Percentiles rank a stretch among this genome's conserved stretches.
Evolutionary conservation across 2,329 filamentous ascomycete species (phyloP).

Genomic region (Albifimbria verrucaria): DNA sequence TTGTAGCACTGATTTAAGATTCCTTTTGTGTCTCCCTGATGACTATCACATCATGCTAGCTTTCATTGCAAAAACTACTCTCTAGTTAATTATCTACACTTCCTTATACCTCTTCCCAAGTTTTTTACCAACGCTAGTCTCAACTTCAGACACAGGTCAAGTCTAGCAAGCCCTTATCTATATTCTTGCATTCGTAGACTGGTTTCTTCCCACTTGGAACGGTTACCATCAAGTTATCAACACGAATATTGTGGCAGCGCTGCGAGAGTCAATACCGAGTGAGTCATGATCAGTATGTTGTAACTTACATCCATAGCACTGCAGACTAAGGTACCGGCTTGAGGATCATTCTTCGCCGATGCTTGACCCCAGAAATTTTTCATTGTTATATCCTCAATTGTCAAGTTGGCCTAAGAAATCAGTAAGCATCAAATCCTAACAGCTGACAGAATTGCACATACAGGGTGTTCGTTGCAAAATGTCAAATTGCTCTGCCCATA

Average conservation of each 20-base stretch:
- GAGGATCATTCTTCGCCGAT: conserved; percentile 24
- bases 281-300: fast-evolving
- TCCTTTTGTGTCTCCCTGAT: too few species aligned
- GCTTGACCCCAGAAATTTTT: conserved; percentile 25
- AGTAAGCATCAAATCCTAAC: conserved; percentile 1
- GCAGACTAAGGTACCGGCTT: conserved; percentile 24
- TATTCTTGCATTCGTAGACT: conserved; percentile 18
- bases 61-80: too few species aligned
- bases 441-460: not conserved
- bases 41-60: too few species aligned
- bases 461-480: conserved; percentile 18
- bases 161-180: conserved; percentile 11
- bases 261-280: not conserved
- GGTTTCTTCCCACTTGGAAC: conserved; percentile 18
- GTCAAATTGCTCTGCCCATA: conserved; percentile 13
- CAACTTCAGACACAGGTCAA: conserved; percentile 16
- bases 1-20: too few species aligned
- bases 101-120: too few species aligned
- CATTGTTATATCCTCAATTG: conserved; percentile 21
- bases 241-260: conserved; percentile 20
- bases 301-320: conserved; percentile 22
- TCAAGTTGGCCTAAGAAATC: conserved; percentile 16
- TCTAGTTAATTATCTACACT: too few species aligned
- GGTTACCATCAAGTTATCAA: conserved; percentile 14
- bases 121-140: too few species aligned